Conservation (phyloP, 2,329 filamentous ascomycete species). For the Rhynchosporium graminicola region DNA sequence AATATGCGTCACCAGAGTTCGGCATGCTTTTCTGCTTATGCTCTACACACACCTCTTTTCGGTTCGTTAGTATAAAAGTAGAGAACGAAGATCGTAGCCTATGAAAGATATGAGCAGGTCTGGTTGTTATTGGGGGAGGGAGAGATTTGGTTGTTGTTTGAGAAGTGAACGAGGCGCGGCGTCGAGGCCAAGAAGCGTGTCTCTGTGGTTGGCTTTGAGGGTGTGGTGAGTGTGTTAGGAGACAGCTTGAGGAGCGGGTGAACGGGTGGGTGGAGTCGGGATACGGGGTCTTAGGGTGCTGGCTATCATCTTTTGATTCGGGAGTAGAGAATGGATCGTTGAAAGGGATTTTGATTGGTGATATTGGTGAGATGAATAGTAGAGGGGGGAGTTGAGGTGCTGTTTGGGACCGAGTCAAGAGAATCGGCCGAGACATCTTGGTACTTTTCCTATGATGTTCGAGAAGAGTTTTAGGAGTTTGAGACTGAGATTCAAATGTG, state of each 20-base stretch:
- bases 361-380: not conserved
- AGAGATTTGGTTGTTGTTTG: conserved; percentile 6
- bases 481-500: not conserved
- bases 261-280: not conserved
- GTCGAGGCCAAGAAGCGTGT: conserved; percentile 2
- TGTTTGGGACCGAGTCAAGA: conserved; percentile 1
- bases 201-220: not conserved
- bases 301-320: not conserved
- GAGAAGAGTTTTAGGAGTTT: not conserved
- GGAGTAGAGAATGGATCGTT: conserved; percentile 3
- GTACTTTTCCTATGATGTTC: too few relatives aligned
- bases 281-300: not conserved
- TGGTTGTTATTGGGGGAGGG: not conserved
- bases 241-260: not conserved
- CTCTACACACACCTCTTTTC: too few relatives aligned
- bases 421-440: not conserved
- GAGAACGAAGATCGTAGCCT: not conserved
- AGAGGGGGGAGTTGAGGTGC: conserved; percentile 7
- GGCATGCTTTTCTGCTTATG: not conserved
- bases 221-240: not conserved
- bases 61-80: not conserved
- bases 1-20: not conserved
- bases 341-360: not conserved
- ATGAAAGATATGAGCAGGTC: not conserved
- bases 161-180: not conserved